Conservation (phyloP, 2,329 filamentous ascomycete species). For the Talaromyces atroroseus region DNA sequence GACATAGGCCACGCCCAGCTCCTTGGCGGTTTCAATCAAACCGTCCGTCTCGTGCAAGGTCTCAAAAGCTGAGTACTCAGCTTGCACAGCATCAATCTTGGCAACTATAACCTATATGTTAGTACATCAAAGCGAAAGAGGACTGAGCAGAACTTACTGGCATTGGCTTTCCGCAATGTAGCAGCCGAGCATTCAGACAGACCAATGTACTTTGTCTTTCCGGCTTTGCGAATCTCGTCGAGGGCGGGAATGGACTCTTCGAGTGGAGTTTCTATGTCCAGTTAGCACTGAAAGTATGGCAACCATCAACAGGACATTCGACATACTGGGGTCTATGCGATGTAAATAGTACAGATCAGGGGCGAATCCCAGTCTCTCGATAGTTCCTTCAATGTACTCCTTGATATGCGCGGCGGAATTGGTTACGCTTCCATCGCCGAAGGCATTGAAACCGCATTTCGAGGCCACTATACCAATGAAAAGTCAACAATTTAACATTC, state of each 20-base stretch:
- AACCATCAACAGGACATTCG: background rate
- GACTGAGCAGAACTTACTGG: slow-evolving; percentile 30
- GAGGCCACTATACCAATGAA: slow-evolving; percentile 37
- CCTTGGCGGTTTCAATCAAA: slow-evolving; percentile 38
- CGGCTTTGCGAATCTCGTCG: slow-evolving; percentile 42
- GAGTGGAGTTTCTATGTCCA: slow-evolving; percentile 37
- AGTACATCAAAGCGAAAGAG: background rate
- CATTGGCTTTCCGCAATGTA: slow-evolving; percentile 42
- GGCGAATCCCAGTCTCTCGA: slow-evolving; percentile 44
- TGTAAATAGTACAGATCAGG: slow-evolving; percentile 45
- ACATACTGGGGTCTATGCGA: slow-evolving; percentile 42
- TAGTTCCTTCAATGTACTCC: slow-evolving; percentile 46
- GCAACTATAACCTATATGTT: slow-evolving; percentile 34
- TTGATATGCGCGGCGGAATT: slow-evolving; percentile 46
- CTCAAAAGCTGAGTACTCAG: slow-evolving; percentile 44
- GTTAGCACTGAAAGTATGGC: background rate
- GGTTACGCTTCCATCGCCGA: slow-evolving; percentile 33
- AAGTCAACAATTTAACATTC: background rate
- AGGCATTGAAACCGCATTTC: slow-evolving; percentile 43
- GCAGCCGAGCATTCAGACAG: slow-evolving; percentile 44
- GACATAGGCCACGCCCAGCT: slow-evolving; percentile 40
- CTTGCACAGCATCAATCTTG: slow-evolving; percentile 44
- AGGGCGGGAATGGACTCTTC: slow-evolving; percentile 46
- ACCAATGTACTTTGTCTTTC: slow-evolving; percentile 48
- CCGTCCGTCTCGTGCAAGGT: slow-evolving; percentile 38